A percentile compares a stretch with the other conserved stretches of the same genome.
Evolutionary conservation across 2,329 filamentous ascomycete species (phyloP).

Genomic region (Ophiostoma pallidulum): DNA sequence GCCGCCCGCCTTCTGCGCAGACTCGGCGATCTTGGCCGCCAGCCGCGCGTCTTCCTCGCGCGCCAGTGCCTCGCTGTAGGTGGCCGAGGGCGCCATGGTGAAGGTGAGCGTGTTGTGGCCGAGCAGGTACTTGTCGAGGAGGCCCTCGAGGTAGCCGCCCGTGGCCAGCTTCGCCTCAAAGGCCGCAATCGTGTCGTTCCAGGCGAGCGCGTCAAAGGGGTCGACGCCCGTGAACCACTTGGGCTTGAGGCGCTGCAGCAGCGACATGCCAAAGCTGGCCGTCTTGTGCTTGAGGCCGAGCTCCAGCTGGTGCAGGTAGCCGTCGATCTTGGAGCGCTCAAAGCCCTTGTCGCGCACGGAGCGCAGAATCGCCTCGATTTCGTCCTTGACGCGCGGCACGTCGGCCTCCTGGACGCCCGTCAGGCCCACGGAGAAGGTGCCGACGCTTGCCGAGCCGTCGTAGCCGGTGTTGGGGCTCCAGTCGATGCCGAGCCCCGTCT

Average conservation of each 20-base stretch:
- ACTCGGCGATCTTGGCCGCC: slow-evolving; percentile 62
- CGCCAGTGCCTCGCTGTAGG: slow-evolving; percentile 63
- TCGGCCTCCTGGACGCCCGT: slow-evolving; percentile 81
- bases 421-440: slow-evolving; percentile 82
- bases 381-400: slow-evolving; percentile 64
- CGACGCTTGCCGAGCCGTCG: slow-evolving; percentile 65
- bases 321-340: slow-evolving; percentile 82
- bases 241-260: slow-evolving; percentile 80
- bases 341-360: slow-evolving; percentile 69
- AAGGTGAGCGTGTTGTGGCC: slow-evolving; percentile 84
- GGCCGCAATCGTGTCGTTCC: slow-evolving; percentile 77
- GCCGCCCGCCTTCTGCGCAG: slow-evolving; percentile 57
- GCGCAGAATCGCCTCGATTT: slow-evolving; percentile 61
- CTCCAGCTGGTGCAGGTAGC: slow-evolving; percentile 87
- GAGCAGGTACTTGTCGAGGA: slow-evolving; percentile 83
- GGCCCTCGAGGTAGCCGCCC: slow-evolving; percentile 69
- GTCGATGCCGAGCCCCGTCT: slow-evolving; percentile 81
- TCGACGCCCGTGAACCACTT: slow-evolving; percentile 95
- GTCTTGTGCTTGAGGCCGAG: slow-evolving; percentile 94
- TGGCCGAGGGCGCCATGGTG: slow-evolving; percentile 80
- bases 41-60: slow-evolving; percentile 69
- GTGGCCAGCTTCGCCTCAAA: slow-evolving; percentile 71
- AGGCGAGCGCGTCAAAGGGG: slow-evolving; percentile 81
- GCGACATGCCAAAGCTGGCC: slow-evolving; percentile 82
- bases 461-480: slow-evolving; percentile 94